Evolutionary conservation across 2,329 filamentous ascomycete genomes (phyloP), one percentile per base, ranked within the genome.

Genomic region (Hypoxylon sp.): DNA sequence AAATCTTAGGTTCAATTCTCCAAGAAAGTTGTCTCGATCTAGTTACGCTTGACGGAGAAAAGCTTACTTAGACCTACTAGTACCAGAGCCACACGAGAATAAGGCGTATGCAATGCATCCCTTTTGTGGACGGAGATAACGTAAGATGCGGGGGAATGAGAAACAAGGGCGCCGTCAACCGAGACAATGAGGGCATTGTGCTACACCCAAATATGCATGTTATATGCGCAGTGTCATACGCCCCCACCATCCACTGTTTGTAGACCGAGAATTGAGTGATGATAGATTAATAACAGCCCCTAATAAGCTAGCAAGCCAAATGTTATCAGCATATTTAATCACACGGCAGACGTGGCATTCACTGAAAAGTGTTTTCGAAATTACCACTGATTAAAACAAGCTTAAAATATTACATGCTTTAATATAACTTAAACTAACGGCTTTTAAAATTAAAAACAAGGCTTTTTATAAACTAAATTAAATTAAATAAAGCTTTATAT

Each of bases 71-170:
- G 17, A 22, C 13, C 37, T 11, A 10, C n/a, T 53, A 8, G n/a
- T 9, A 9, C 11, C 6, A 17, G 37, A n/a, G 17, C 2, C n/a
- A 42, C 17, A 19, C 5, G 9, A 42, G n/a, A n/a, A 42, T 8
- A 42, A 42, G 8, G n/a, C n/a, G 3, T 19, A 42, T 24, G 33
- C 51, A 39, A 39, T n/a, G 33, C 35, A 24, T 42, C 51, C 33
- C 39, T 42, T 42, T 22, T 19, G 35, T n/a, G 22, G n/a, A 37
- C n/a, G 22, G 13, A 54, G 22, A 35, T 26, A 42, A 44, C 52
- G 39, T 39, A 44, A 54, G 52, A 54, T 47, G 53, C 53, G 53
- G 53, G 53, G 53, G 51, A 17, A 29, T 9, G 17, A 22, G 39
- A 57, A 57, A 46, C 33, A 54, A 42, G 51, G 51, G 51, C 52